A percentile compares a stretch with the other conserved stretches of the same genome.
These are phyloP conservation scores for Suhomyces guaymorum DNA, from an alignment of 1,139 yeast genomes.

Conservation along the genomic window DNA sequence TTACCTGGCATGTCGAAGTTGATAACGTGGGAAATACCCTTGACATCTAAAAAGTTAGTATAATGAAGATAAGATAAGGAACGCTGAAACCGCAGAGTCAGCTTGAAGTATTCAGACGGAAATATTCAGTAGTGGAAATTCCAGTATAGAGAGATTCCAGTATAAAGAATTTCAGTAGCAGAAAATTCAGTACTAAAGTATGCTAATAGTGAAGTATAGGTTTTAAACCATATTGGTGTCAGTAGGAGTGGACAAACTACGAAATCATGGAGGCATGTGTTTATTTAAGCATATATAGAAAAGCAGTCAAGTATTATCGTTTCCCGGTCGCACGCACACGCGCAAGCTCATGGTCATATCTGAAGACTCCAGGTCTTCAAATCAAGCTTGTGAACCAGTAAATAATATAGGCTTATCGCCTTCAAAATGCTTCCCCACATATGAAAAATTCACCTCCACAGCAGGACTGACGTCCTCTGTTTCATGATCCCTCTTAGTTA, in stretches of 20 bases:
- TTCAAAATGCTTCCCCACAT: slow-evolving; percentile 18
- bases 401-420: slow-evolving; percentile 9
- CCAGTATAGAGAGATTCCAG: too few relatives aligned
- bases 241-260: slow-evolving; percentile 10
- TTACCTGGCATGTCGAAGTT: slow-evolving; percentile 98
- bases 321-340: slow-evolving; percentile 11
- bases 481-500: slow-evolving; percentile 8
- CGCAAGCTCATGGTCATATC: slow-evolving; percentile 1
- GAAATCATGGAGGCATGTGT: slow-evolving; percentile 13
- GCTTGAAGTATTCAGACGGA: too few relatives aligned
- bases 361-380: neutral
- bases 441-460: slow-evolving; percentile 17
- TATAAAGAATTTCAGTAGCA: too few relatives aligned
- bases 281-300: slow-evolving; percentile 18
- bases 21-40: slow-evolving; percentile 90
- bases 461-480: slow-evolving; percentile 10
- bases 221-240: too few relatives aligned
- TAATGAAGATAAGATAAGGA: too few relatives aligned
- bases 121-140: too few relatives aligned
- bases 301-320: slow-evolving; percentile 15
- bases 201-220: too few relatives aligned
- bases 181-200: too few relatives aligned
- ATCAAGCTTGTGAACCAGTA: slow-evolving; percentile 8
- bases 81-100: too few relatives aligned
- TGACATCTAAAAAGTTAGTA: slow-evolving; percentile 73